phyloP scores from a whole-genome alignment of 805 yeast genomes.

The Kregervanrija fluxuum region DNA sequence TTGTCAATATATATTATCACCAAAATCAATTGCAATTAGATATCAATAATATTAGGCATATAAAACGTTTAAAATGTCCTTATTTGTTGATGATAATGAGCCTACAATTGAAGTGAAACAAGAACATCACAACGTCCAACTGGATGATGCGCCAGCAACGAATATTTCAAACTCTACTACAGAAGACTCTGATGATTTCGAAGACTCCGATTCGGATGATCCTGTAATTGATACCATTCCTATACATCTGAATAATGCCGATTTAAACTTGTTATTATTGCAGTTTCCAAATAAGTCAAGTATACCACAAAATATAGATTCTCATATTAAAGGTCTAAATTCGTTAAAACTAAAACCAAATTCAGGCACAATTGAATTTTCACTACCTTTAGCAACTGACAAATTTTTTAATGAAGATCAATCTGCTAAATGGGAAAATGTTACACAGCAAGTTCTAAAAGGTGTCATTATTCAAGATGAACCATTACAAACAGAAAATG shows the following conservation, averaged over 20 bases:
- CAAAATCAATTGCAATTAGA: too few relatives aligned
- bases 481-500: neutral
- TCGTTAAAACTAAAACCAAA: constrained; percentile 41
- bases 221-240: constrained; percentile 59
- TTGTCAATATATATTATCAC: too few relatives aligned
- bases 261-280: constrained; percentile 32
- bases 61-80: too few relatives aligned
- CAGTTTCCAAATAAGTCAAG: constrained; percentile 42
- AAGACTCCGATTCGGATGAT: constrained; percentile 32
- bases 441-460: constrained; percentile 52
- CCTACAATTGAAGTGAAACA: neutral
- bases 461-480: constrained; percentile 59
- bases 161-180: too few relatives aligned
- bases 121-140: constrained; percentile 5
- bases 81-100: too few relatives aligned
- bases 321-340: constrained; percentile 1
- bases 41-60: too few relatives aligned
- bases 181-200: neutral
- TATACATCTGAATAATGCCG: constrained; percentile 33
- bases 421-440: constrained; percentile 57
- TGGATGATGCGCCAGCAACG: too few relatives aligned
- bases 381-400: constrained; percentile 63
- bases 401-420: constrained; percentile 61
- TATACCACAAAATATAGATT: neutral
- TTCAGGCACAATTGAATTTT: constrained; percentile 63